Conservation (phyloP, 495 filamentous ascomycete genomes). For the Elaphomyces granulatus region DNA sequence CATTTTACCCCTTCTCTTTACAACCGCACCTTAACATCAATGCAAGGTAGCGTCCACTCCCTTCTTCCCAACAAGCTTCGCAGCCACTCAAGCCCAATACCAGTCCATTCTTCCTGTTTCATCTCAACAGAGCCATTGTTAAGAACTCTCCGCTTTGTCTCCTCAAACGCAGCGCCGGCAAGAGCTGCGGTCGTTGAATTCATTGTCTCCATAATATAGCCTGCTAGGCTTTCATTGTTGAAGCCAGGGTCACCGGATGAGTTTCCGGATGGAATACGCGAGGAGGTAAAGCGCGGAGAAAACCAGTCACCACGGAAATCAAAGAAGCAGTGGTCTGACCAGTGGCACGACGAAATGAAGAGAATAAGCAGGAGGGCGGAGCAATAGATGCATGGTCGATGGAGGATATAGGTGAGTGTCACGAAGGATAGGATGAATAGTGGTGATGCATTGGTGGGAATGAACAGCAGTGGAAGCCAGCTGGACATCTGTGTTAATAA, state of each 20-base stretch:
- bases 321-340: slow-evolving; percentile 82
- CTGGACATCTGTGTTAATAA: slow-evolving; percentile 9
- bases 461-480: slow-evolving; percentile 32
- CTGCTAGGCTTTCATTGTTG: slow-evolving; percentile 23
- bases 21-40: slow-evolving; percentile 65
- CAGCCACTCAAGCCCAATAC: slow-evolving; percentile 70
- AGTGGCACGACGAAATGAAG: slow-evolving; percentile 80
- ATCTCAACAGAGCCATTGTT: slow-evolving; percentile 10
- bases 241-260: slow-evolving; percentile 9
- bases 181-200: slow-evolving; percentile 56
- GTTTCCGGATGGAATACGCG: slow-evolving; percentile 8
- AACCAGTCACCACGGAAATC: slow-evolving; percentile 77
- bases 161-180: slow-evolving; percentile 50
- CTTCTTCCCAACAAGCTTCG: slow-evolving; percentile 56
- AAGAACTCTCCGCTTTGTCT: slow-evolving; percentile 35
- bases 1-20: slow-evolving; percentile 20
- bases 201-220: slow-evolving; percentile 43
- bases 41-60: slow-evolving; percentile 72
- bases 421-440: slow-evolving; percentile 87
- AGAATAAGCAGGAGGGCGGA: slow-evolving; percentile 77
- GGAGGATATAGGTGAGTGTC: slow-evolving; percentile 76
- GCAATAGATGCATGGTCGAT: slow-evolving; percentile 83
- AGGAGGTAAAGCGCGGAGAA: slow-evolving; percentile 41
- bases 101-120: slow-evolving; percentile 49
- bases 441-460: slow-evolving; percentile 58